Conservation (phyloP, 2,329 filamentous ascomycete species). For the Parafenestella ontariensis region DNA sequence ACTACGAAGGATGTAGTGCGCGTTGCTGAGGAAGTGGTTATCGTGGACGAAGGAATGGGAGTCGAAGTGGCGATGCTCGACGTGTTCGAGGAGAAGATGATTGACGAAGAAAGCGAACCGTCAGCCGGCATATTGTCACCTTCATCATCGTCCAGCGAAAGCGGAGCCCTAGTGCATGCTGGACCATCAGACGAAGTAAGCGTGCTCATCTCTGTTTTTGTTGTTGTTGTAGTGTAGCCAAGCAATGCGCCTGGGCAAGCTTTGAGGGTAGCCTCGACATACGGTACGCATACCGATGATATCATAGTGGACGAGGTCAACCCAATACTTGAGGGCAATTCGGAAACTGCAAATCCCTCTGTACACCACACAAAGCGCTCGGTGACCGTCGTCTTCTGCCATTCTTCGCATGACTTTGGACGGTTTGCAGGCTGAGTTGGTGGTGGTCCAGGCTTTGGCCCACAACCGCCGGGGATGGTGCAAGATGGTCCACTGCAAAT, state of each 20-base stretch:
- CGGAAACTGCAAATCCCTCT: constrained; percentile 17
- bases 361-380: constrained; percentile 29
- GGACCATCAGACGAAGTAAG: constrained; percentile 12
- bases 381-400: constrained; percentile 30
- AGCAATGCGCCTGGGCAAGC: constrained; percentile 18
- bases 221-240: constrained; percentile 20
- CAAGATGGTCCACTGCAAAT: constrained; percentile 14
- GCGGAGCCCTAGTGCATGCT: constrained; percentile 28
- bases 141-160: constrained; percentile 40
- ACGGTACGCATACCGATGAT: constrained; percentile 23
- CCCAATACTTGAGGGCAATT: constrained; percentile 5
- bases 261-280: constrained; percentile 19
- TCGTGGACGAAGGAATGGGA: neutral
- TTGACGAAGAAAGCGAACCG: constrained; percentile 6
- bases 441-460: constrained; percentile 27
- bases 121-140: constrained; percentile 28
- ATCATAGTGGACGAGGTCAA: constrained; percentile 18
- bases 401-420: constrained; percentile 24
- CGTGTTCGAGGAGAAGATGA: constrained; percentile 7
- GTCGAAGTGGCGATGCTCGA: constrained; percentile 1
- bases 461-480: constrained; percentile 22
- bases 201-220: constrained; percentile 10
- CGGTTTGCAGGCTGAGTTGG: constrained; percentile 13
- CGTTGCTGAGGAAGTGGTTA: neutral
- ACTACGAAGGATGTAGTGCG: neutral